phyloP scores from a whole-genome alignment of 2,329 filamentous ascomycete genomes.

The Phoma herbarum region DNA sequence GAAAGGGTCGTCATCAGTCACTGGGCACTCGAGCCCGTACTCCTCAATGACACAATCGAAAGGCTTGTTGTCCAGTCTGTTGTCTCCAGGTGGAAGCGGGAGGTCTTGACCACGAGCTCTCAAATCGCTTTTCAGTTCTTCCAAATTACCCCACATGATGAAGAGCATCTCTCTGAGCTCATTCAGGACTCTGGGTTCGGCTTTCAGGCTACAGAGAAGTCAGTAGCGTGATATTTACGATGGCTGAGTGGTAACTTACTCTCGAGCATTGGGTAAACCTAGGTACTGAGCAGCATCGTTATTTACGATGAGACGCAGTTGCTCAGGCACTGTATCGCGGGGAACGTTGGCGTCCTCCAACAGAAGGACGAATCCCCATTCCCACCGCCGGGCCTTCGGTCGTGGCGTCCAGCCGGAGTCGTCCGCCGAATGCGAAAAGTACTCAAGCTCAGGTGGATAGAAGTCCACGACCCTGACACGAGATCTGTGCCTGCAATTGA shows the following conservation, averaged over 20 bases:
- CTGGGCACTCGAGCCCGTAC: conserved; percentile 32
- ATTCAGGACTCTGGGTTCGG: conserved; percentile 58
- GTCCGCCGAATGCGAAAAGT: conserved; percentile 68
- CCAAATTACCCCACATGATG: conserved; percentile 82
- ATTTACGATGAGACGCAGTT: conserved; percentile 74
- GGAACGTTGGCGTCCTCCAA: conserved; percentile 71
- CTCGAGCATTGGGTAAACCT: conserved; percentile 62
- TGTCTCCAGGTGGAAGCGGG: conserved; percentile 36
- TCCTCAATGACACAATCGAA: conserved; percentile 52
- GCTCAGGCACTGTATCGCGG: conserved; percentile 35
- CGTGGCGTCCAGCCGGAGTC: conserved; percentile 42
- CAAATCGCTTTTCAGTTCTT: conserved; percentile 65
- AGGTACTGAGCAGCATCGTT: conserved; percentile 65
- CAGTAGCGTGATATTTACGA: conserved; percentile 9
- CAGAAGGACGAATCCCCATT: conserved; percentile 84
- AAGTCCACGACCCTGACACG: conserved; percentile 84
- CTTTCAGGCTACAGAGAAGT: conserved; percentile 61
- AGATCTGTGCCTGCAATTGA: conserved; percentile 74
- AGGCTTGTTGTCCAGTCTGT: conserved; percentile 49
- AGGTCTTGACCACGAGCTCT: conserved; percentile 55
- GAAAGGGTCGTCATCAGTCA: conserved; percentile 21
- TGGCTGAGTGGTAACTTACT: conserved; percentile 54
- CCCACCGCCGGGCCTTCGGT: conserved; percentile 67
- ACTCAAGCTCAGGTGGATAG: conserved; percentile 71
- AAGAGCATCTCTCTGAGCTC: conserved; percentile 75